Percentiles rank a stretch among this genome's conserved stretches.
These are phyloP conservation scores for Vicia villosa DNA, from an alignment of 306 rosid species.

Conservation along the genomic window DNA sequence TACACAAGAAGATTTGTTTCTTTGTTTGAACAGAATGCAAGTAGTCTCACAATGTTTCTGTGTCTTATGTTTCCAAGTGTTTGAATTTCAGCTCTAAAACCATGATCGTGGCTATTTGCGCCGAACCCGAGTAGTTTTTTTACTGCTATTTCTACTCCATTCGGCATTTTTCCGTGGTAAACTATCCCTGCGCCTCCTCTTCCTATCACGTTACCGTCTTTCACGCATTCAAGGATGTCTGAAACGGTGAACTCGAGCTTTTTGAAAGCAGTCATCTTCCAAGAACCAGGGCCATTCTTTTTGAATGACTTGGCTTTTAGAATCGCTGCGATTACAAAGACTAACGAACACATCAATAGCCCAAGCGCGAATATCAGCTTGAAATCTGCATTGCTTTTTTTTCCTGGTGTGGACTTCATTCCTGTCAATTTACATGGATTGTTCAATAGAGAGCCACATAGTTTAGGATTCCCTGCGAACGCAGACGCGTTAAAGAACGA, in stretches of 20 bases:
- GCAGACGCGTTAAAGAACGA: constrained; percentile 73
- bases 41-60: constrained; percentile 76
- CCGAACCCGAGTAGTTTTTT: constrained; percentile 76
- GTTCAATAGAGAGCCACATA: constrained; percentile 66
- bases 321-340: constrained; percentile 69
- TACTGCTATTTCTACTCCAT: constrained; percentile 78
- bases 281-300: constrained; percentile 50
- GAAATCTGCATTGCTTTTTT: constrained; percentile 41
- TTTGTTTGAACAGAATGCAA: constrained; percentile 82
- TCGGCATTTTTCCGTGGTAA: constrained; percentile 90
- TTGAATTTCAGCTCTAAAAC: constrained; percentile 82
- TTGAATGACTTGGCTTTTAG: constrained; percentile 64
- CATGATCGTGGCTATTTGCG: constrained; percentile 68
- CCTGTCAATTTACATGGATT: constrained; percentile 72
- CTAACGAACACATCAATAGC: constrained; percentile 62
- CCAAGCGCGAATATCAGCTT: constrained; percentile 81
- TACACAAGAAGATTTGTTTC: constrained; percentile 76
- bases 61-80: constrained; percentile 87
- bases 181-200: constrained; percentile 94
- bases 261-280: constrained; percentile 81
- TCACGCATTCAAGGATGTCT: constrained; percentile 78
- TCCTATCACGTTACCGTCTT: constrained; percentile 86
- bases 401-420: constrained; percentile 37
- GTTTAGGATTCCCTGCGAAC: constrained; percentile 79
- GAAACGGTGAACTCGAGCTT: constrained; percentile 69